Percentiles rank a stretch among this genome's conserved stretches.
These are phyloP conservation scores for Fusarium luffae DNA, from an alignment of 2,329 filamentous ascomycete genomes.

Conservation along the genomic window DNA sequence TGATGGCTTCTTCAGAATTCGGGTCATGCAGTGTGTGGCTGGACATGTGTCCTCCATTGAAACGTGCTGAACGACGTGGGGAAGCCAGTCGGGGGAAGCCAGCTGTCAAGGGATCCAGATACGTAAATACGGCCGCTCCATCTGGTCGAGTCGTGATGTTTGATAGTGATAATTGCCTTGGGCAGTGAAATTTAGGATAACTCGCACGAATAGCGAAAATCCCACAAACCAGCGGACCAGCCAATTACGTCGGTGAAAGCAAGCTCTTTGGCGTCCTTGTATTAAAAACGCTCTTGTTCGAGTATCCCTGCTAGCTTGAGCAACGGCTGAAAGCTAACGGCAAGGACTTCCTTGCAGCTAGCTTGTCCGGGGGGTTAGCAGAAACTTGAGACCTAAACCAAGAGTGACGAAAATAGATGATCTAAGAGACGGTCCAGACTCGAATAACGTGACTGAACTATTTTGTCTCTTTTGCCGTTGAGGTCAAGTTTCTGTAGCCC, in stretches of 20 bases:
- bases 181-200: constrained; percentile 31
- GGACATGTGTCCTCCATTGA: constrained; percentile 53
- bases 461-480: neutral
- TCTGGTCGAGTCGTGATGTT: constrained; percentile 33
- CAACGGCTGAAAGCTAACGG: constrained; percentile 25
- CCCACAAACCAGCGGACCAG: constrained; percentile 4
- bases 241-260: constrained; percentile 16
- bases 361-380: constrained; percentile 2
- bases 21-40: constrained; percentile 48
- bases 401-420: neutral
- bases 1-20: constrained; percentile 34
- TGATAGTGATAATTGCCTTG: constrained; percentile 30
- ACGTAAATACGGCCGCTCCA: constrained; percentile 30
- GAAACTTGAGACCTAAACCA: neutral
- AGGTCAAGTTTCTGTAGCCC: neutral
- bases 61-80: constrained; percentile 48
- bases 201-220: constrained; percentile 13
- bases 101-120: constrained; percentile 47
- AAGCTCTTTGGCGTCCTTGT: constrained; percentile 31
- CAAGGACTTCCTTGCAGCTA: constrained; percentile 6
- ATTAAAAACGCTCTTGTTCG: constrained; percentile 30
- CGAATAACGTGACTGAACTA: neutral
- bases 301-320: constrained; percentile 39
- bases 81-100: constrained; percentile 48
- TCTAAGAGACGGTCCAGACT: neutral